Percentiles rank a stretch among this genome's conserved stretches.
Evolutionary conservation across 306 rosid genomes (phyloP).

Genomic region (Lagenaria siceraria): DNA sequence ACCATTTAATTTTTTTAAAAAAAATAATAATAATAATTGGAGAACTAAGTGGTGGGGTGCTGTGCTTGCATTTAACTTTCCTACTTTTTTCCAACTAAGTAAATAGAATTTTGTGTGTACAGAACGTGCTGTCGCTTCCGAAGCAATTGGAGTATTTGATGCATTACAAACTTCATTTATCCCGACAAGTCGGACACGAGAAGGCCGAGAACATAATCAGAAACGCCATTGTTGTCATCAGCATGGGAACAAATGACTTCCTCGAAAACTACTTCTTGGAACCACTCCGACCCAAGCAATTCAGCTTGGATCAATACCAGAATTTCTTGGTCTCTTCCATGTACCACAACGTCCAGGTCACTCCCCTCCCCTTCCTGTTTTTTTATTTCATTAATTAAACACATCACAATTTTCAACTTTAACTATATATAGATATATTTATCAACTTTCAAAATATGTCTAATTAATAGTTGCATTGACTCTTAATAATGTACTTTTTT

Average conservation of each 20-base stretch:
- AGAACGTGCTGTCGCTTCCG: conserved; percentile 47
- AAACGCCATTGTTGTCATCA: conserved; percentile 33
- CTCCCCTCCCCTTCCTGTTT: neutral
- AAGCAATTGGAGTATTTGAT: conserved; percentile 42
- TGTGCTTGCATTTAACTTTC: too few species aligned
- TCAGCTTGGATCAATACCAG: conserved; percentile 29
- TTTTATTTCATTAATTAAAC: too few species aligned
- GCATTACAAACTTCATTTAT: conserved; percentile 49
- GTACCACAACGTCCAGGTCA: conserved; percentile 31
- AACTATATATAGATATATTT: too few species aligned
- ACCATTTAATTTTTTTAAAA: too few species aligned
- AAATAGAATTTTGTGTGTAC: too few species aligned
- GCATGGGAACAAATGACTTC: conserved; percentile 75
- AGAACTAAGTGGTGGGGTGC: too few species aligned
- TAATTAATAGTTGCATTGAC: too few species aligned
- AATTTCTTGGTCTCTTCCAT: conserved; percentile 42
- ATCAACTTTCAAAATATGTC: too few species aligned
- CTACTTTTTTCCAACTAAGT: too few species aligned
- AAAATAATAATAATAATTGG: too few species aligned
- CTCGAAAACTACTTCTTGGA: conserved; percentile 61
- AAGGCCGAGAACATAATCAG: conserved; percentile 30
- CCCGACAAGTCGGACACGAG: conserved; percentile 27
- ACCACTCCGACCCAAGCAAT: conserved; percentile 44
- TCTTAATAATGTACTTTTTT: too few species aligned
- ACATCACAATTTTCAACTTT: too few species aligned